Evolutionary conservation across 2,329 filamentous ascomycete species (phyloP), one percentile per base, ranked within the genome.

Genomic region (Colletotrichum cereale): DNA sequence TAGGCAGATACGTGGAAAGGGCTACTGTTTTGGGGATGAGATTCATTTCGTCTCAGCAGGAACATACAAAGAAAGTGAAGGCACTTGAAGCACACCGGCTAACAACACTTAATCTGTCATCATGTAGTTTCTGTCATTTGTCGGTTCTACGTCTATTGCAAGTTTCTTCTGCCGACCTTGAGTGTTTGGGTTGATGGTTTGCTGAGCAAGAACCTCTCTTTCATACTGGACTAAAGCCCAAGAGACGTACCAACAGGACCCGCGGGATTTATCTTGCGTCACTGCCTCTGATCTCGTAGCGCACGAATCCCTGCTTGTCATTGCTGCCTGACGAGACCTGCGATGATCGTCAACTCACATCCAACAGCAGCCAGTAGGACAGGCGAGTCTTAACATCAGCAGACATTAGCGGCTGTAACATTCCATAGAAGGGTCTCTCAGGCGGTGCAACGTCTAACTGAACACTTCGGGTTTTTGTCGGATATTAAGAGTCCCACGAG

Each of bases 161-260:
- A 42, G 42, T 24, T 50, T 29, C n/a, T 24, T 26, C 31, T 62
- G 58, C 24, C 50, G 50, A 21, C 36, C 50, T 24, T 65, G n/a
- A 12, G 26, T 16, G 36, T 47, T 26, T 6, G 48, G 38, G 11
- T 11, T n/a, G 7, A 7, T n/a, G 5, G 16, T 40, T 29, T 65
- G 50, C 16, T 38, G 38, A 29, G 62, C 50, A 26, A 65, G n/a
- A 18, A 65, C 62, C 26, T 57, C 62, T 44, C 50, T 31, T 38
- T 65, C 62, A 16, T 65, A 38, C n/a, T 65, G 62, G 10, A 65
- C 50, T 8, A 57, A 38, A 18, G 52, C 50, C 21, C 50, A 65
- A 5, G 50, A 57, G 3, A 64, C n/a, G 12, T 50, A 56, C 62
- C 50, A 64, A 26, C 47, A 57, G 7, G 62, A 64, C 11, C 21